Conservation (phyloP, 306 rosid species). For the Fragaria ananassa region DNA sequence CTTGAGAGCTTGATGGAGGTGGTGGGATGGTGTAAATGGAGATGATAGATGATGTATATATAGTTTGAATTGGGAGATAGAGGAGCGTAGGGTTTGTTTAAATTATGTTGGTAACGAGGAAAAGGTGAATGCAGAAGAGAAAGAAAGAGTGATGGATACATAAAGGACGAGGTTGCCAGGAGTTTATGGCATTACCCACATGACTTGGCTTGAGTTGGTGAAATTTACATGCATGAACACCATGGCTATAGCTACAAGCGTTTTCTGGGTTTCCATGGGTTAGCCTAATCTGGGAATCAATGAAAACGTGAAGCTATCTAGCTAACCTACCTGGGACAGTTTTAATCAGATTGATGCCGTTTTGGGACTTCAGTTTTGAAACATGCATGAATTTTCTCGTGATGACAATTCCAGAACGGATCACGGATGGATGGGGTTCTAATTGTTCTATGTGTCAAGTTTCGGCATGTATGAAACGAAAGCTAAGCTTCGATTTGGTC, state of each 20-base stretch:
- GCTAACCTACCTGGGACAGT: background rate
- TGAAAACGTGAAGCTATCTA: background rate
- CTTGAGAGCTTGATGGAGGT: background rate
- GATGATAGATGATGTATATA: background rate
- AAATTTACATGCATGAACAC: background rate
- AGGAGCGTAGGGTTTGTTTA: slow-evolving; percentile 14
- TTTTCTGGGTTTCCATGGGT: background rate
- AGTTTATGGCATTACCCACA: background rate
- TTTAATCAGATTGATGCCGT: background rate
- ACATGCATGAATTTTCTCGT: background rate
- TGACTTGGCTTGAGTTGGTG: background rate
- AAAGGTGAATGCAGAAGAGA: background rate
- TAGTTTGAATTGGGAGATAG: background rate
- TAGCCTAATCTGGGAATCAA: background rate
- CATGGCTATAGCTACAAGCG: background rate
- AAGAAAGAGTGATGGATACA: slow-evolving; percentile 1
- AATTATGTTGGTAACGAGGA: background rate
- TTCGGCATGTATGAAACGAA: background rate
- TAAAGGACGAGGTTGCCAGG: slow-evolving; percentile 6
- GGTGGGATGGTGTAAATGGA: background rate
- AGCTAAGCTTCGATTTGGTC: background rate
- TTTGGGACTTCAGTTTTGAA: background rate
- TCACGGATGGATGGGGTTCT: background rate
- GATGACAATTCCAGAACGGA: background rate
- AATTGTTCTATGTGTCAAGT: background rate